These are phyloP conservation scores for Phytophthora pinifolia DNA, from an alignment of 352 stramenopile genomes.

Conservation along the genomic window DNA sequence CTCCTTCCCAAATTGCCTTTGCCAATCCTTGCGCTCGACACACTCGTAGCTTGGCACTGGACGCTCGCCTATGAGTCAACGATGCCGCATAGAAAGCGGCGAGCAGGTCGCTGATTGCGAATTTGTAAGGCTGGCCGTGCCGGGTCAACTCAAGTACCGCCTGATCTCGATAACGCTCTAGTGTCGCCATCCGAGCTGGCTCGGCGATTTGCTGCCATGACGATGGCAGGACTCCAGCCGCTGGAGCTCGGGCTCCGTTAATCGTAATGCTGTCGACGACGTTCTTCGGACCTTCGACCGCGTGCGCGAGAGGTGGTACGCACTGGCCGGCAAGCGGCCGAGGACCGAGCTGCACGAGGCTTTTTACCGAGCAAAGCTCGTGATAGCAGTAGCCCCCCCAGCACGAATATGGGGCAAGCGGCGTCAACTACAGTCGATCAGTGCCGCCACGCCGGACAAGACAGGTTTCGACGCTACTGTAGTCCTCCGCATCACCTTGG, in stretches of 20 bases:
- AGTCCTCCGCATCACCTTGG: background rate
- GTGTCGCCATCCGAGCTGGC: constrained; percentile 4
- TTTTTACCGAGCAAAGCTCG: constrained; percentile 27
- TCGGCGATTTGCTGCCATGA: constrained; percentile 11
- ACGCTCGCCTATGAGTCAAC: constrained; percentile 6
- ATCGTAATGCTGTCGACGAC: constrained; percentile 29
- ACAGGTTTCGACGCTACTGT: constrained; percentile 1
- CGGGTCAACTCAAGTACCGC: constrained; percentile 21
- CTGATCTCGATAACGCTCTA: constrained; percentile 14
- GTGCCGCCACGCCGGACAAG: constrained; percentile 6
- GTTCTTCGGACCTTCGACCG: constrained; percentile 28
- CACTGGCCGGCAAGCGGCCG: background rate
- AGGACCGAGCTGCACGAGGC: constrained; percentile 11
- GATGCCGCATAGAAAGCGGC: constrained; percentile 3
- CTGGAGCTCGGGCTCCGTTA: constrained; percentile 1
- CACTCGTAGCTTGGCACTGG: too few species aligned
- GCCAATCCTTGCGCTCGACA: background rate
- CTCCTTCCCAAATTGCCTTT: background rate
- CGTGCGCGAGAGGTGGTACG: constrained; percentile 38
- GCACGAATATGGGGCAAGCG: too few species aligned
- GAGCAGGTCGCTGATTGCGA: too few species aligned
- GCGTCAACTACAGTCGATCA: background rate
- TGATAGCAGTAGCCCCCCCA: too few species aligned
- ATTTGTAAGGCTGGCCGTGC: too few species aligned
- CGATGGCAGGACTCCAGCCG: background rate